These are phyloP conservation scores for Carex myosuroides DNA, from an alignment of 176 grass and related monocot genomes.

Conservation along the genomic window DNA sequence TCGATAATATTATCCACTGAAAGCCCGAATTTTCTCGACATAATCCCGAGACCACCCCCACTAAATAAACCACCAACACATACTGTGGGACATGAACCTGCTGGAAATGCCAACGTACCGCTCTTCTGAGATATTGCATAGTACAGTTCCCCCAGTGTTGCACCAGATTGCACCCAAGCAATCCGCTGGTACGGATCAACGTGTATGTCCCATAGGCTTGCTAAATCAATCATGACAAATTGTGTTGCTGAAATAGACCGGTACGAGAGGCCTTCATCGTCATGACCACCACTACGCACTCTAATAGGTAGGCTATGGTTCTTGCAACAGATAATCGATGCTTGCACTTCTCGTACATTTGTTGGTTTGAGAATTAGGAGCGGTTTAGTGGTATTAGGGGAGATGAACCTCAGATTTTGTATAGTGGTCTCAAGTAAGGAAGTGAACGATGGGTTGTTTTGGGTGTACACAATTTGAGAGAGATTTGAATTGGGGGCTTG, in stretches of 20 bases:
- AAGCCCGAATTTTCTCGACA: slow-evolving; percentile 48
- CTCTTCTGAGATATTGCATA: slow-evolving; percentile 26
- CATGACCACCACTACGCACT: slow-evolving; percentile 51
- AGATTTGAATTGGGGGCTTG: slow-evolving; percentile 24
- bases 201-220: slow-evolving; percentile 19
- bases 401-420: slow-evolving; percentile 56
- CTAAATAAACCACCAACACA: slow-evolving; percentile 47
- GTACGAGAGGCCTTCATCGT: slow-evolving; percentile 63
- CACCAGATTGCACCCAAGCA: slow-evolving; percentile 30
- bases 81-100: slow-evolving; percentile 48
- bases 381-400: slow-evolving; percentile 15
- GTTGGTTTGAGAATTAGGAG: slow-evolving; percentile 38
- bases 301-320: slow-evolving; percentile 27
- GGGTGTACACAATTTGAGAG: slow-evolving; percentile 20
- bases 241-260: background rate
- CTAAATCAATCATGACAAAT: slow-evolving; percentile 52
- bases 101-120: slow-evolving; percentile 28
- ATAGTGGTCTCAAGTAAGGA: slow-evolving; percentile 30
- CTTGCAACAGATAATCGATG: slow-evolving; percentile 38
- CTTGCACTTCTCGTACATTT: slow-evolving; percentile 16
- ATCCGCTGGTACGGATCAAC: slow-evolving; percentile 14
- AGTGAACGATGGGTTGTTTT: slow-evolving; percentile 21
- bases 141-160: slow-evolving; percentile 45
- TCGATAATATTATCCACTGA: slow-evolving; percentile 46
- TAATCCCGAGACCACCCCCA: slow-evolving; percentile 42